Evolutionary conservation across 306 rosid species (phyloP).

Genomic region (Malus domestica): DNA sequence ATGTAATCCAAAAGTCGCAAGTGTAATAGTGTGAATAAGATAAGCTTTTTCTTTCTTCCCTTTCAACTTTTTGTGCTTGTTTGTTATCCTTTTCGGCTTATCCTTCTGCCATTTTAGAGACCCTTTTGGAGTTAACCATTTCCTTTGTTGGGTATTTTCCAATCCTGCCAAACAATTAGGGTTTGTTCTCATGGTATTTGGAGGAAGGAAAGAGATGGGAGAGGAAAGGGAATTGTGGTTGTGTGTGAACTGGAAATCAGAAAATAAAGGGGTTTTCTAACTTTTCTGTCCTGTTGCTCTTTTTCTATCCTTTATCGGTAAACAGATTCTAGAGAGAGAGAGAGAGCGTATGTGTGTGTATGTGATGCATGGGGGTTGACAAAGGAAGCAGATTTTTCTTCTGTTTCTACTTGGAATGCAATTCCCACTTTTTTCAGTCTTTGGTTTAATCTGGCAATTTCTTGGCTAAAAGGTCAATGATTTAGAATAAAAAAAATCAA

Average conservation of each 20-base stretch:
- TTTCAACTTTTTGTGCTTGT: slow-evolving; percentile 1
- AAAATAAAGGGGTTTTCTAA: slow-evolving; percentile 3
- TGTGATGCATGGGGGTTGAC: slow-evolving; percentile 68
- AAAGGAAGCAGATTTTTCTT: slow-evolving; percentile 26
- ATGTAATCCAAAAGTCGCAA: slow-evolving; percentile 33
- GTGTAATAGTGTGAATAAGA: slow-evolving; percentile 34
- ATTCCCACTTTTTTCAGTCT: slow-evolving; percentile 22
- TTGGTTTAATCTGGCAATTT: slow-evolving; percentile 21
- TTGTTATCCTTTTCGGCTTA: background rate
- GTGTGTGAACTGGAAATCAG: slow-evolving; percentile 37
- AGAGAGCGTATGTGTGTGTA: background rate
- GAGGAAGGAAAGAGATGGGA: background rate
- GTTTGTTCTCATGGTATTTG: background rate
- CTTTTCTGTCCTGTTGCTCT: slow-evolving; percentile 43
- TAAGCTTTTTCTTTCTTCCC: background rate
- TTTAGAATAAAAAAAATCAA: slow-evolving; percentile 11
- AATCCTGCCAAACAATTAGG: slow-evolving; percentile 33
- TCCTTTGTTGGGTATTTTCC: slow-evolving; percentile 31
- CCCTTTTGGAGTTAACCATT: slow-evolving; percentile 4
- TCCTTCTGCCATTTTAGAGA: slow-evolving; percentile 1
- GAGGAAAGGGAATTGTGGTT: background rate
- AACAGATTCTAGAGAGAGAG: slow-evolving; percentile 29
- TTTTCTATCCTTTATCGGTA: slow-evolving; percentile 23
- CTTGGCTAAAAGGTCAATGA: slow-evolving; percentile 29
- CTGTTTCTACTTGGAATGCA: slow-evolving; percentile 29